Base-by-base conservation (phyloP, 1,139 yeast genomes). In the Cylindricascospora bacillispora region DNA sequence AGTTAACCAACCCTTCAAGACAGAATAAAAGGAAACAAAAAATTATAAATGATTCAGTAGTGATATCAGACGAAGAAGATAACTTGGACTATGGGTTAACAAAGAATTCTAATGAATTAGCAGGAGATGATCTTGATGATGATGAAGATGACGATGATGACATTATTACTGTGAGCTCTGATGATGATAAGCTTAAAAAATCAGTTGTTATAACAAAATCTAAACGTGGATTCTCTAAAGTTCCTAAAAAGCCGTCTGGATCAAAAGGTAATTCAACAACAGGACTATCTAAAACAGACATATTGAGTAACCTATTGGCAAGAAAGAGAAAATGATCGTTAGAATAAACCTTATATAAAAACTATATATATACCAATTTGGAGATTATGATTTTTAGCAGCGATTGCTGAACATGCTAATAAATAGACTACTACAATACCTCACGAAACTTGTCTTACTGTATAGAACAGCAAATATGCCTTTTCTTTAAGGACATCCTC, bases 391-490 rank as follows among this genome's bases (percentile, higher is more conserved):
- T n/a, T n/a, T n/a, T n/a, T n/a, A n/a, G n/a, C n/a, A n/a, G n/a
- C n/a, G n/a, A n/a, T n/a, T n/a, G n/a, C n/a, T n/a, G n/a, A n/a
- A n/a, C 13, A 10, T 7, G 21, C 21, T 18, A 18, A 18, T 7
- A 18, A 18, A 18, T 18, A 10, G 21, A 18, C n/a, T n/a, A n/a
- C n/a, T n/a, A n/a, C 21, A 7, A 10, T 10, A 18, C 7, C 9
- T 18, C 10, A 18, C 7, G 21, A 18, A 7, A 10, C 21, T 18
- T 27, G 29, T 24, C 21, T 27, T 16, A 78, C 67, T 32, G 81
- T 70, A 57, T 83, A 86, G 46, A 78, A 83, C 38, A 85, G 56
- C 43, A 86, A 59, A 54, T 86, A 86, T 18, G 94, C 95, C 43
- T 71, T 76, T 19, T 80, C 65, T 29, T 65, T 59, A 33, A 71